Conservation (phyloP, 305 asterid species). For the Fraxinus xanthoxyloides region DNA sequence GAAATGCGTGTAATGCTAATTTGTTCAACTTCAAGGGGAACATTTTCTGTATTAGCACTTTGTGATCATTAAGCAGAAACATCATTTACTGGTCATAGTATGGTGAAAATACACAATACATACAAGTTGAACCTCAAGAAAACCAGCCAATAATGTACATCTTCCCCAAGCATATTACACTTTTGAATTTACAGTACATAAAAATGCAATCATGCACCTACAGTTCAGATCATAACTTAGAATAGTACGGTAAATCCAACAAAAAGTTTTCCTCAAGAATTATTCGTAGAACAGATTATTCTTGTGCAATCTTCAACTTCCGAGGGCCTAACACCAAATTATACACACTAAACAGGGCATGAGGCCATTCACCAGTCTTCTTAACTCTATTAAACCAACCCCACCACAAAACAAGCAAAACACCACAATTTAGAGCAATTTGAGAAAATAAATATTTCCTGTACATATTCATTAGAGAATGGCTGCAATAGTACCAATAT, state of each 20-base stretch:
- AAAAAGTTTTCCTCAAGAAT: not conserved
- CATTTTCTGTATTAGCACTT: not conserved
- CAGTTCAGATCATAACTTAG: not conserved
- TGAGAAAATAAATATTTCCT: not conserved
- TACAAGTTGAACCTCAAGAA: not conserved
- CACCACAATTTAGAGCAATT: no score
- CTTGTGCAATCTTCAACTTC: not conserved
- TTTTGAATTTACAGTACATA: not conserved
- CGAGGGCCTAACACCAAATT: not conserved
- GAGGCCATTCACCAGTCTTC: not conserved
- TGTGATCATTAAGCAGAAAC: constrained; percentile 6
- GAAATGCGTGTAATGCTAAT: not conserved
- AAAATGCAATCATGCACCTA: not conserved
- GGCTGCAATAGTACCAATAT: not conserved
- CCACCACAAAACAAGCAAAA: not conserved
- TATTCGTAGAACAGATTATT: not conserved
- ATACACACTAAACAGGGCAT: not conserved
- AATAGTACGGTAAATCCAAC: not conserved
- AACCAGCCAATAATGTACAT: not conserved
- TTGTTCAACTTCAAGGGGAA: not conserved
- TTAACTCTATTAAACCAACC: not conserved
- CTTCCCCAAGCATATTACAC: not conserved
- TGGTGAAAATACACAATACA: not conserved
- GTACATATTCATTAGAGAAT: constrained; percentile 1
- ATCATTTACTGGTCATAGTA: not conserved